Evolutionary conservation across 2,329 filamentous ascomycete species (phyloP), one percentile per base, ranked within the genome.

Genomic region (Nigrospora oryzae): DNA sequence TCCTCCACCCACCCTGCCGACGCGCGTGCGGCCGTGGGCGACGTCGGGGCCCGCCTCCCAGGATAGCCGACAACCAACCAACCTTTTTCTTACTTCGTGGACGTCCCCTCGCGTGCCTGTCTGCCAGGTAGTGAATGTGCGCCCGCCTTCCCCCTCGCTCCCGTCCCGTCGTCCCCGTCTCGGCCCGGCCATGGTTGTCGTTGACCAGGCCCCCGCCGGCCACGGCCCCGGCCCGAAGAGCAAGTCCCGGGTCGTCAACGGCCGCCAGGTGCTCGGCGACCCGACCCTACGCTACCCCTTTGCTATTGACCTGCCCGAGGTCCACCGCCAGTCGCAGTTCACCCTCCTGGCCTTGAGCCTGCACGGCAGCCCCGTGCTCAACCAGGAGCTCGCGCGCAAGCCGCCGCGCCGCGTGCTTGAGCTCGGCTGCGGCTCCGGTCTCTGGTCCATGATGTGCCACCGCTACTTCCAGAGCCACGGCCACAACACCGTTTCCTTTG

Each of bases 321-420:
- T 82, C 49, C 78, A 83, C 55, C 71, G 80, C 39, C 79, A 84
- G 58, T 79, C 74, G 51, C 64, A 84, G 44, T 69, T 76, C 43
- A 79, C 79, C 11, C 64, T 80, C 49, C 69, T 83, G 49, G 67
- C 74, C 19, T 69, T 73, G 46, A 69, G 70, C 43, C 68, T 82
- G 36, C 76, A 81, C 51, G 78, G 77, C 36, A 67, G 67, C 30
- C 50, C 57, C 51, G 34, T 47, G 16, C 28, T 47, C 39, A 28
- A 44, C 28, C 34, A 45, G 42, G n/a, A 59, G 65, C 23, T 66
- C 72, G 33, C 35, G 14, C 32, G 33, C 16, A 42, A 42, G 38
- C 63, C 66, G 15, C 80, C 79, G 1, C 69, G 68, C 50, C 73
- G 70, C 51, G 73, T 84, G 28, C 63, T 84, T 32, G 80, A 84